Percentiles rank a stretch among this genome's conserved stretches.
phyloP scores from a whole-genome alignment of 139 green algal genomes.

The Chlamydomonas sphaeroides region DNA sequence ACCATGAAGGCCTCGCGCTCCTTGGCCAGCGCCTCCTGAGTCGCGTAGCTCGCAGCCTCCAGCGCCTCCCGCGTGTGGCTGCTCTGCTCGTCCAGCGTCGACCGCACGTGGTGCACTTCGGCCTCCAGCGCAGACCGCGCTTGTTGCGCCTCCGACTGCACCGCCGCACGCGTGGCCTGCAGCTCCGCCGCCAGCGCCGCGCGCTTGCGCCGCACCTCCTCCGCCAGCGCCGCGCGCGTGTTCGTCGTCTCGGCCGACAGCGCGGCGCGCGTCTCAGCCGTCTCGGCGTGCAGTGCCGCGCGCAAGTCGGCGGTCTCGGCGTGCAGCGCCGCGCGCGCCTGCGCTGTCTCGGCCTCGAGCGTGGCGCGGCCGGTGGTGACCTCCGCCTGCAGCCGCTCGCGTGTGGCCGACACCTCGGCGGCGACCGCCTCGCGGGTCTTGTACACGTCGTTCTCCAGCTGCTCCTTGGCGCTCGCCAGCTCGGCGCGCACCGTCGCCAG shows the following conservation, averaged over 20 bases:
- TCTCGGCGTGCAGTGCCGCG: not conserved
- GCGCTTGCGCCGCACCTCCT: not conserved
- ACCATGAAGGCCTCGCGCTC: constrained; percentile 4
- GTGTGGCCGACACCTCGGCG: not conserved
- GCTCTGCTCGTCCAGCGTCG: not conserved
- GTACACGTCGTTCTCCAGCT: no score
- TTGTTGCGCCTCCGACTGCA: not conserved
- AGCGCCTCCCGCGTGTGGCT: not conserved
- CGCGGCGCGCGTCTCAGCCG: not conserved
- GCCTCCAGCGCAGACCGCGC: no score
- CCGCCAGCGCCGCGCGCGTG: not conserved
- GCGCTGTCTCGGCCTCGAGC: not conserved
- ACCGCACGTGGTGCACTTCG: no score
- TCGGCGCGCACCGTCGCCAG: constrained; percentile 12
- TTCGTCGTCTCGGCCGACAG: not conserved
- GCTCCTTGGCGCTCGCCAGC: no score
- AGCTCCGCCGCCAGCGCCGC: constrained; percentile 6
- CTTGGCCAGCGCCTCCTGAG: not conserved
- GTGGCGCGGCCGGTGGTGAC: not conserved
- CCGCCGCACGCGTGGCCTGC: not conserved
- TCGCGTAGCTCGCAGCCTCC: not conserved
- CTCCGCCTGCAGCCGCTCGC: constrained; percentile 1
- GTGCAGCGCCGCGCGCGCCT: not conserved
- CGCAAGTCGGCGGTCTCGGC: not conserved
- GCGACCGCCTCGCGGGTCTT: no score